Conservation (phyloP, 192 early-diverging fungal species). For the Coemansia umbellata region DNA sequence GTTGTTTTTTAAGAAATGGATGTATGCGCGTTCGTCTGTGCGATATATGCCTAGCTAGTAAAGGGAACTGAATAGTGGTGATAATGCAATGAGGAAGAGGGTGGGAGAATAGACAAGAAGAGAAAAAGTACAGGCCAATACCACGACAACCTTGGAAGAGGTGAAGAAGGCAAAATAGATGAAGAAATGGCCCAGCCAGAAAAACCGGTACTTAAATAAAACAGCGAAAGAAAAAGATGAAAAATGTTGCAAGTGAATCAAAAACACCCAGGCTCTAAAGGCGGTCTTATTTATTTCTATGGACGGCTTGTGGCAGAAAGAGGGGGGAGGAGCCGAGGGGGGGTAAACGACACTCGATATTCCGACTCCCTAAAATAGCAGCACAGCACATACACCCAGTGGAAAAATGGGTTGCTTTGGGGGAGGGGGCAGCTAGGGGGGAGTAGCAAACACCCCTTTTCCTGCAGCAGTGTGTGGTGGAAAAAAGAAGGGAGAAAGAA, state of each 20-base stretch:
- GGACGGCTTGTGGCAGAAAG: background rate
- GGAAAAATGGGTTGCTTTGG: too few species aligned
- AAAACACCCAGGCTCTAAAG: constrained; percentile 1
- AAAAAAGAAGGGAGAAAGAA: constrained; percentile 2
- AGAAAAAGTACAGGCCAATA: background rate
- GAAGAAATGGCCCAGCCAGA: constrained; percentile 4
- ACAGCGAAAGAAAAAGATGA: constrained; percentile 1
- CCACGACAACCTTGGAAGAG: background rate
- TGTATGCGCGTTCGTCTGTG: background rate
- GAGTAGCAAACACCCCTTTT: too few species aligned
- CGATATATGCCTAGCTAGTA: constrained; percentile 1
- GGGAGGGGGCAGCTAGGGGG: too few species aligned
- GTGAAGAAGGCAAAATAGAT: constrained; percentile 1
- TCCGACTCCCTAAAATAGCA: background rate
- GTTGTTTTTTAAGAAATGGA: background rate
- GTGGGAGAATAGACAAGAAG: background rate
- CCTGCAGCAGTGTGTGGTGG: background rate
- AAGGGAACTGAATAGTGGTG: background rate
- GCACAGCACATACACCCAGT: too few species aligned
- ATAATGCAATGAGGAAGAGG: too few species aligned
- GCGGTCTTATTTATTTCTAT: constrained; percentile 1
- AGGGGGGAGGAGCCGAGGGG: background rate
- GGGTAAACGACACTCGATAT: background rate
- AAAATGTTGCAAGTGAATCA: constrained; percentile 1
- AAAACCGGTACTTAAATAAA: constrained; percentile 1